Evolutionary conservation across 345 rosid species (phyloP).

Genomic region (Clarkia xantiana): DNA sequence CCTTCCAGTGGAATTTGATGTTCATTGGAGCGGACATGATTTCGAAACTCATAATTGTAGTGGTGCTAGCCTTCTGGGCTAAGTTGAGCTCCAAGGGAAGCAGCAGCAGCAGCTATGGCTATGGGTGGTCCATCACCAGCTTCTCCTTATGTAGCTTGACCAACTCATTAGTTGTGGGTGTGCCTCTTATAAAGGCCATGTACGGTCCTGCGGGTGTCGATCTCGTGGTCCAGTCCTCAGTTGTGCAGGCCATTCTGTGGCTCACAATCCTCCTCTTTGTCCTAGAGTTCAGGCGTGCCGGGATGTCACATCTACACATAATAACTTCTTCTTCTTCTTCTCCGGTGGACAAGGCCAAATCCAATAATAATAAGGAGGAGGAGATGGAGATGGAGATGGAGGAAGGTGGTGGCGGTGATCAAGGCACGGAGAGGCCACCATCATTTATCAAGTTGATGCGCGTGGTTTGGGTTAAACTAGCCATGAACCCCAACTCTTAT

Average conservation of each 20-base stretch:
- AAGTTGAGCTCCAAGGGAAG: constrained; percentile 63
- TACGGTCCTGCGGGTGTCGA: constrained; percentile 60
- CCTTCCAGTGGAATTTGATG: constrained; percentile 58
- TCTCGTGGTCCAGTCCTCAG: constrained; percentile 76
- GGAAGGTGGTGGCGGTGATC: neutral
- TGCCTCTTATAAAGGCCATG: constrained; percentile 70
- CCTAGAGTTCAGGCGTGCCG: constrained; percentile 38
- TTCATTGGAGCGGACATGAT: constrained; percentile 64
- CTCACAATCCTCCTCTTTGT: constrained; percentile 52
- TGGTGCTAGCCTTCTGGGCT: constrained; percentile 58
- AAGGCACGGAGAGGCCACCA: constrained; percentile 1
- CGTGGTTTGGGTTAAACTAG: constrained; percentile 28
- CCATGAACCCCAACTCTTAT: constrained; percentile 29
- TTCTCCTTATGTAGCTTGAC: constrained; percentile 70
- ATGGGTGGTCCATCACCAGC: constrained; percentile 76
- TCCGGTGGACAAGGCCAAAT: neutral
- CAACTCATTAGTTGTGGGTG: constrained; percentile 75
- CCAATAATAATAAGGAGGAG: too few relatives aligned
- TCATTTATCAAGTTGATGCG: constrained; percentile 45
- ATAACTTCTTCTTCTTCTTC: constrained; percentile 1
- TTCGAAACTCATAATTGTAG: constrained; percentile 55
- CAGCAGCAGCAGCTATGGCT: too few relatives aligned
- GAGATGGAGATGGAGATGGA: constrained; percentile 1
- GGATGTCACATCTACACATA: constrained; percentile 7
- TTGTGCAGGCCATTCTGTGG: constrained; percentile 74